A percentile compares a stretch with the other conserved stretches of the same genome.
Evolutionary conservation across 2,329 filamentous ascomycete genomes (phyloP).

Genomic region (Aspergillus aculeatus): DNA sequence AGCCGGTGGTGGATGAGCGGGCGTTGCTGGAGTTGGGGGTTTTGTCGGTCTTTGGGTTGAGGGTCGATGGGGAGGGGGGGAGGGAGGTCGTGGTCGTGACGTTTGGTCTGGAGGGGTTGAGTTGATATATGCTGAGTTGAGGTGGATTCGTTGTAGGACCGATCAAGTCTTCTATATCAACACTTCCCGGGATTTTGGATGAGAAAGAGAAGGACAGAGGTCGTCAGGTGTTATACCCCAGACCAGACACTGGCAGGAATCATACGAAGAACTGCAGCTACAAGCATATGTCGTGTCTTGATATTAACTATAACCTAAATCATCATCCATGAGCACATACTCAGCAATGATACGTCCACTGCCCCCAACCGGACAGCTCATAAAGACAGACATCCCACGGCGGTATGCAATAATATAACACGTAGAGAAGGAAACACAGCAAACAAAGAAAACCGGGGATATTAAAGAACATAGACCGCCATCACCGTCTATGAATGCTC

Average conservation of each 20-base stretch:
- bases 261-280: too few species aligned
- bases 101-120: not conserved
- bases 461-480: slow-evolving; percentile 25
- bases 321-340: slow-evolving; percentile 21
- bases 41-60: not conserved
- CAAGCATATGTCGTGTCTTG: not conserved
- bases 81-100: not conserved
- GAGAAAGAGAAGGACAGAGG: not conserved
- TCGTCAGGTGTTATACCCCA: not conserved
- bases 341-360: slow-evolving; percentile 19
- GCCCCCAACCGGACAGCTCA: slow-evolving; percentile 10
- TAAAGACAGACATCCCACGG: slow-evolving; percentile 17
- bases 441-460: slow-evolving; percentile 8
- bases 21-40: not conserved
- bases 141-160: too few species aligned
- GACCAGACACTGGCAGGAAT: too few species aligned
- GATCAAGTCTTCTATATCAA: too few species aligned
- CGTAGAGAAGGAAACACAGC: slow-evolving; percentile 1
- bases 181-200: too few species aligned
- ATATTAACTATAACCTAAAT: slow-evolving; percentile 10
- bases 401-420: slow-evolving; percentile 22
- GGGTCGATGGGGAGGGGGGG: not conserved
- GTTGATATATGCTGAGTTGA: too few species aligned
- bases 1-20: not conserved
- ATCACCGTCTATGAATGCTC: slow-evolving; percentile 10